Percentiles rank a stretch among this genome's conserved stretches.
Conservation (phyloP, 495 filamentous ascomycete genomes). For the Beverwykella pulmonaria region DNA sequence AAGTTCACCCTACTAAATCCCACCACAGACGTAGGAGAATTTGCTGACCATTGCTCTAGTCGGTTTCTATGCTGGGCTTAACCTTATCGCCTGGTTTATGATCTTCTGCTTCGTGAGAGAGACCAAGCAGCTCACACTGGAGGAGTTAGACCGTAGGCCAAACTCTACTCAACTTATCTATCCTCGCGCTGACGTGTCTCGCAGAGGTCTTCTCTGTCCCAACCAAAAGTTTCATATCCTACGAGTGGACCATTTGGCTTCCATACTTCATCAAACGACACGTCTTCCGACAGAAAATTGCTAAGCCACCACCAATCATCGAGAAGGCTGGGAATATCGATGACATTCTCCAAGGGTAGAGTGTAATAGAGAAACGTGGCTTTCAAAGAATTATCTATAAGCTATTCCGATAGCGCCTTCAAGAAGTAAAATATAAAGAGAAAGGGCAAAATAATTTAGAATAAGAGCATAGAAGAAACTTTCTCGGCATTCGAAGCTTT, state of each 20-base stretch:
- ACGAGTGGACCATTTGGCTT: slow-evolving; percentile 54
- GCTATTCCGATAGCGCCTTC: too few relatives aligned
- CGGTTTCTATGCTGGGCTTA: slow-evolving; percentile 65
- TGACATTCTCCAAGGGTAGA: not conserved
- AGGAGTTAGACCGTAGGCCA: slow-evolving; percentile 50
- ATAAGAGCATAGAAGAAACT: too few relatives aligned
- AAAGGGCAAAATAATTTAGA: too few relatives aligned
- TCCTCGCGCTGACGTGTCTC: not conserved
- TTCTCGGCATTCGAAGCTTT: too few relatives aligned
- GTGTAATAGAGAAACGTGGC: too few relatives aligned
- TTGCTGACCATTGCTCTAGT: slow-evolving; percentile 32
- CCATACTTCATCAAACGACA: slow-evolving; percentile 53
- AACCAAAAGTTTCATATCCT: slow-evolving; percentile 53
- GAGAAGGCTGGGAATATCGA: slow-evolving; percentile 39
- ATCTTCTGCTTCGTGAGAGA: slow-evolving; percentile 34
- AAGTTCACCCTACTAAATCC: not conserved
- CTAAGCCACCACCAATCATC: slow-evolving; percentile 53
- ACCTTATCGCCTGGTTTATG: slow-evolving; percentile 41
- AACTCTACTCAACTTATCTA: not conserved
- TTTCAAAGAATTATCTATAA: too few relatives aligned
- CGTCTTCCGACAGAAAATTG: slow-evolving; percentile 54
- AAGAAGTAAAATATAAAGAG: too few relatives aligned
- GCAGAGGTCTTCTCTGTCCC: slow-evolving; percentile 55
- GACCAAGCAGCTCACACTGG: slow-evolving; percentile 50
- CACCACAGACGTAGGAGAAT: not conserved